Evolutionary conservation across 192 early-diverging fungal genomes (phyloP).

Genomic region (Paraglomus brasilianum): DNA sequence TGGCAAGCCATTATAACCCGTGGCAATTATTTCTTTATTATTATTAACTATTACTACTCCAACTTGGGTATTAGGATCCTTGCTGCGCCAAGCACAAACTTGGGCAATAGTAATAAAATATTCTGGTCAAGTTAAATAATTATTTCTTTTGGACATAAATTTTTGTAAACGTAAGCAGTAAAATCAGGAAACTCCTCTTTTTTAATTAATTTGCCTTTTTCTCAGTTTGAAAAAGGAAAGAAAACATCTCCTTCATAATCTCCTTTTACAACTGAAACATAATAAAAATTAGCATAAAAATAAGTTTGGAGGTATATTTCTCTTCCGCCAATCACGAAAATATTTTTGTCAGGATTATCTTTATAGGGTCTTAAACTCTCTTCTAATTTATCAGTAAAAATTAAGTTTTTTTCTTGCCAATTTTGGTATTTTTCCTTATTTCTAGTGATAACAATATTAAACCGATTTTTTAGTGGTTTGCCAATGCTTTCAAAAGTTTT

Average conservation of each 20-base stretch:
- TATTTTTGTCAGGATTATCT: neutral
- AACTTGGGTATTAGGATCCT: slow-evolving; percentile 8
- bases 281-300: slow-evolving; percentile 8
- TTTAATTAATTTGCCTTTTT: slow-evolving; percentile 14
- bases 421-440: slow-evolving; percentile 14
- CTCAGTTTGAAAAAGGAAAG: slow-evolving; percentile 12
- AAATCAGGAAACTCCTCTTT: slow-evolving; percentile 19
- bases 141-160: slow-evolving; percentile 14
- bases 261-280: slow-evolving; percentile 13
- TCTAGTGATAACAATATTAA: slow-evolving; percentile 17
- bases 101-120: slow-evolving; percentile 21
- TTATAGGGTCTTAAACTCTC: slow-evolving; percentile 9
- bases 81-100: slow-evolving; percentile 8
- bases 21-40: slow-evolving; percentile 14
- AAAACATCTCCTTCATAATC: slow-evolving; percentile 3
- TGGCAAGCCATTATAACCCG: slow-evolving; percentile 13
- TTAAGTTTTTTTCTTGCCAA: slow-evolving; percentile 12
- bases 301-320: slow-evolving; percentile 13
- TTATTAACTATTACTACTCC: slow-evolving; percentile 9
- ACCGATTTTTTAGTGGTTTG: slow-evolving; percentile 3
- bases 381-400: neutral
- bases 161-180: slow-evolving; percentile 10
- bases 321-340: slow-evolving; percentile 5
- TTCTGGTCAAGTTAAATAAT: slow-evolving; percentile 20
- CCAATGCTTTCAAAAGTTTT: slow-evolving; percentile 17